phyloP scores from a whole-genome alignment of 2,329 filamentous ascomycete species.

The Colletotrichum scovillei region DNA sequence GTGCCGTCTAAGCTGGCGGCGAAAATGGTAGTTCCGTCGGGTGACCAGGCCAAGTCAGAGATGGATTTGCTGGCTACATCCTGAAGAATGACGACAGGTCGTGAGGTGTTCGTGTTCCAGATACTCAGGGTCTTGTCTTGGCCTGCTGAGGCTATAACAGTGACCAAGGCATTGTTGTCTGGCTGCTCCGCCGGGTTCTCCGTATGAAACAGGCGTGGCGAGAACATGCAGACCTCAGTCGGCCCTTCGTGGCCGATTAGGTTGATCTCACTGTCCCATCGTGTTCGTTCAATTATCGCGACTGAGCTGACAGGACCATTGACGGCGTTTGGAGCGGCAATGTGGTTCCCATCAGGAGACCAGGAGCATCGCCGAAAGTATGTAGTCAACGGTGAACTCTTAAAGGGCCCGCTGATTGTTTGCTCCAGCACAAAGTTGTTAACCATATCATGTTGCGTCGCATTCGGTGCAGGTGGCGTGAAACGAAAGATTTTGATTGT shows the following conservation, averaged over 20 bases:
- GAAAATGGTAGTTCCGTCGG: slow-evolving; percentile 88
- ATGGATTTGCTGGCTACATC: slow-evolving; percentile 92
- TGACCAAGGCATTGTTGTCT: slow-evolving; percentile 71
- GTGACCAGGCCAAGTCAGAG: slow-evolving; percentile 93
- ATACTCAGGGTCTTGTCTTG: slow-evolving; percentile 97
- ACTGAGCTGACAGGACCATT: slow-evolving; percentile 98
- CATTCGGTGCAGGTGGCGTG: slow-evolving; percentile 89
- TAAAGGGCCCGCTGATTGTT: slow-evolving; percentile 89
- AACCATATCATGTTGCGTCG: slow-evolving; percentile 92
- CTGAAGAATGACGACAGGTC: slow-evolving; percentile 90
- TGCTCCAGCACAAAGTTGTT: slow-evolving; percentile 96
- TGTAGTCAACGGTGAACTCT: slow-evolving; percentile 91
- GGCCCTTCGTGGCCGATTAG: slow-evolving; percentile 97
- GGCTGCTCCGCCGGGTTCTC: slow-evolving; percentile 70
- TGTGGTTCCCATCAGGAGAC: slow-evolving; percentile 97
- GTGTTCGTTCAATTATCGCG: slow-evolving; percentile 90
- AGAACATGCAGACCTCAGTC: slow-evolving; percentile 97
- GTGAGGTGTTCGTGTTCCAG: slow-evolving; percentile 96
- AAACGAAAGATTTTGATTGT: slow-evolving; percentile 98
- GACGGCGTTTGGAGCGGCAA: slow-evolving; percentile 95
- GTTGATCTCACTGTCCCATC: slow-evolving; percentile 97
- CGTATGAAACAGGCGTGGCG: slow-evolving; percentile 86
- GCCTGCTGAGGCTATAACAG: slow-evolving; percentile 95
- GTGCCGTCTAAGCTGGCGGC: slow-evolving; percentile 90
- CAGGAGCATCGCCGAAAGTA: slow-evolving; percentile 97